phyloP scores from a whole-genome alignment of 305 asterid genomes.

The Solanum hybrid region DNA sequence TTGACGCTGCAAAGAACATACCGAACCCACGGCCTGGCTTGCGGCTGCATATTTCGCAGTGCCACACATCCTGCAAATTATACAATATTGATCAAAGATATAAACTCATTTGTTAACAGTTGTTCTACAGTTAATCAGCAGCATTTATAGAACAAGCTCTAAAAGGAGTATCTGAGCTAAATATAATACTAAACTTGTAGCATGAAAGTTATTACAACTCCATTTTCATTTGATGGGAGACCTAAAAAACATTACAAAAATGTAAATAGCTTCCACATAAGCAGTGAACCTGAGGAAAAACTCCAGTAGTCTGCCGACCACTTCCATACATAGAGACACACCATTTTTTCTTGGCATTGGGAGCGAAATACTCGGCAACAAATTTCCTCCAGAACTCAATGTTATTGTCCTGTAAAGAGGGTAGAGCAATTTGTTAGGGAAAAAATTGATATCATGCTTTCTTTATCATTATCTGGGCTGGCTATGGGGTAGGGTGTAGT shows the following conservation, averaged over 20 bases:
- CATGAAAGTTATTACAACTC: not conserved
- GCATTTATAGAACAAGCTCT: not conserved
- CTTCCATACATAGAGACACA: conserved; percentile 77
- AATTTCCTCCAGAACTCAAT: conserved; percentile 76
- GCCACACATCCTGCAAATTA: conserved; percentile 70
- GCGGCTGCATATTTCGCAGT: conserved; percentile 70
- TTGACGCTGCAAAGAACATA: conserved; percentile 12
- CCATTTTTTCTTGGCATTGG: conserved; percentile 78
- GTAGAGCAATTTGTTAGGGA: not conserved
- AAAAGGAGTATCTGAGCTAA: not conserved
- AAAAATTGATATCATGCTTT: not conserved
- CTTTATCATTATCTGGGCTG: not conserved
- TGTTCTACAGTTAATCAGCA: not conserved
- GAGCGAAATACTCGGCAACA: conserved; percentile 63
- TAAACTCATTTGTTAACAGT: not conserved
- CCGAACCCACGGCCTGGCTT: conserved; percentile 91
- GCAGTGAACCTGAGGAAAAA: conserved; percentile 58
- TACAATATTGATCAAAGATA: not conserved
- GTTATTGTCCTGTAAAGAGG: conserved; percentile 44
- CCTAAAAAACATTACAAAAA: not conserved
- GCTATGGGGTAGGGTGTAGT: not conserved
- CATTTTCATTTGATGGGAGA: not conserved
- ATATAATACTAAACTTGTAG: not conserved
- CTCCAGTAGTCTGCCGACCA: conserved; percentile 75
- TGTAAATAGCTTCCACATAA: not conserved